Percentiles rank a stretch among this genome's conserved stretches.
phyloP scores from a whole-genome alignment of 1,284 basidiomycete species.

The Ganoderma leucocontextum region DNA sequence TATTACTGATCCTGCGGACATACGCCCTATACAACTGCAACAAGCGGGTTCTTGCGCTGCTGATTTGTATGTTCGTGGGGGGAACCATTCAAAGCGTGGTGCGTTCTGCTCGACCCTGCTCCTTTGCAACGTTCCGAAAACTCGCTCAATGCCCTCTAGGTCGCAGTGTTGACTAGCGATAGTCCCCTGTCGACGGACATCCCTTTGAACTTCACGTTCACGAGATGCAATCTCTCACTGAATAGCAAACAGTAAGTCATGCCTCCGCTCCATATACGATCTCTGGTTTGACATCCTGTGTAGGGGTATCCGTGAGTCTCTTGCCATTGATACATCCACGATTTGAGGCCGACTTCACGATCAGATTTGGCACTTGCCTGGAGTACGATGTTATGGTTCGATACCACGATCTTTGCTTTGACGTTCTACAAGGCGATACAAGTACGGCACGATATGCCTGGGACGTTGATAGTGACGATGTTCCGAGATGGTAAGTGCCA shows the following conservation, averaged over 20 bases:
- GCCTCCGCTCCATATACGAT: too few species aligned
- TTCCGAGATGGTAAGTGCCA: conserved; percentile 29
- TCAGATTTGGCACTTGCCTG: conserved; percentile 28
- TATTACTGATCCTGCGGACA: conserved; percentile 29
- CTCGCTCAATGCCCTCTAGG: background rate
- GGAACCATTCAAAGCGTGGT: conserved; percentile 25
- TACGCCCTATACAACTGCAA: conserved; percentile 34
- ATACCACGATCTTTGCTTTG: conserved; percentile 23
- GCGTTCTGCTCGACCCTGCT: background rate
- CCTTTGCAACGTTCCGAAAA: background rate
- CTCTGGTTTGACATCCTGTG: background rate
- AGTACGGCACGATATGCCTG: conserved; percentile 21
- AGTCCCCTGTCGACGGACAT: conserved; percentile 24
- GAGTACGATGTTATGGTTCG: conserved; percentile 28
- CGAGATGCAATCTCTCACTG: conserved; percentile 26
- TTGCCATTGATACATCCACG: background rate
- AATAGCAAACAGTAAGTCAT: conserved; percentile 23
- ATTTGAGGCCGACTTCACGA: background rate
- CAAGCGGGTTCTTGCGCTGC: conserved; percentile 25
- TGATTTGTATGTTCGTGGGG: conserved; percentile 23
- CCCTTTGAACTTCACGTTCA: conserved; percentile 15
- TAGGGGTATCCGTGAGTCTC: conserved; percentile 27
- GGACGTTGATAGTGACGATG: conserved; percentile 25
- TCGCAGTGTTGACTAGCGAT: conserved; percentile 26
- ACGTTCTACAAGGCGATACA: conserved; percentile 29